Base-by-base conservation (phyloP, 805 yeast genomes). In the Starmerella kuoi region DNA sequence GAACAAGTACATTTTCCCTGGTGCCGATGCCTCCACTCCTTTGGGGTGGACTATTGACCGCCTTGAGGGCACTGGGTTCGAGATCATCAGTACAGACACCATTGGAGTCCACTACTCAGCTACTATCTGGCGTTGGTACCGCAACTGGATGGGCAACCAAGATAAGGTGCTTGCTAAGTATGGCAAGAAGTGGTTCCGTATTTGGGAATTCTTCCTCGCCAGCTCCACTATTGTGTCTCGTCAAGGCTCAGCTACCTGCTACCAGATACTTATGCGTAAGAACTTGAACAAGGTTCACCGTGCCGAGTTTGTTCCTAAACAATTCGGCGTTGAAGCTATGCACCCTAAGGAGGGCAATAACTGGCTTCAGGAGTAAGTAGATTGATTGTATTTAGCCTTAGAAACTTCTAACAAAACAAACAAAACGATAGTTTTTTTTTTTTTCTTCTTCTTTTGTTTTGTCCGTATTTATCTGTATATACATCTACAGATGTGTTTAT, bases 1-100 rank as follows among this genome's bases (percentile, higher is more conserved):
- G 95, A 85, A 86, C 76, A 85, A 83, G 70, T 85, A 83, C 65
- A 79, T 85, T 60, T 85, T 85, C 84, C 95, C 95, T 34, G 95
- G 95, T 65, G 95, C 95, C 40, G 95, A 85, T 66, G 95, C 95
- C 37, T 83, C 94, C 5, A 86, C 95, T 44, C 95, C 95, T 30
- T 72, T 86, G 54, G 84, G 84, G 46, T 86, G 82, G 58, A 88
- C 84, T 50, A 69, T 77, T 47, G 73, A 79, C 49, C 67, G 73
- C 48, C 73, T 85, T 59, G 95, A 85, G 67, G 77, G 75, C 31
- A 75, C 79, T 45, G 94, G 94, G 2, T 85, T 85, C 59, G 95
- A 85, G 68, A 74, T 83, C 53, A 86, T 77, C 40, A 69, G 79
- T 33, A 65, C 82, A 45, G 95, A 85, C 63, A 85, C 81, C 64